These are phyloP conservation scores for Chenopodium album DNA, from an alignment of 148 eudicot genomes.

Conservation along the genomic window DNA sequence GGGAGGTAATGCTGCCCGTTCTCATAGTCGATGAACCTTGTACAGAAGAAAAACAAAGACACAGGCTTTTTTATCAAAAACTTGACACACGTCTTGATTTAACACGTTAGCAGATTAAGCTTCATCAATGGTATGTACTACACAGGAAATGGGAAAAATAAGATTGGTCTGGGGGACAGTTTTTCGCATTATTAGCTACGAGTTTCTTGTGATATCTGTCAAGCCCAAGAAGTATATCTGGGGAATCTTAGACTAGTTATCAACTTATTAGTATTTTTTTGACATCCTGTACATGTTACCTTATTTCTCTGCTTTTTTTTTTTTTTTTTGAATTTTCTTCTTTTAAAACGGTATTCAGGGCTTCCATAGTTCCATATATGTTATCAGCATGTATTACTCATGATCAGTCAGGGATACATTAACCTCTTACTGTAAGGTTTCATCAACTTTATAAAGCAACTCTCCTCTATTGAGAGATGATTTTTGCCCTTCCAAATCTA, in stretches of 20 bases:
- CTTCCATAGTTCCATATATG: no score
- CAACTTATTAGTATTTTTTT: not conserved
- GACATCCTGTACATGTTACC: not conserved
- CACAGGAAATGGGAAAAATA: not conserved
- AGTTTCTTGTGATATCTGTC: not conserved
- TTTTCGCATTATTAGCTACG: not conserved
- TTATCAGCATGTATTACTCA: no score
- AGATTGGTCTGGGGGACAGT: not conserved
- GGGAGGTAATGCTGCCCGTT: not conserved
- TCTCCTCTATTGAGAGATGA: no score
- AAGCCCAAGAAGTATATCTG: not conserved
- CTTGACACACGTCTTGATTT: not conserved
- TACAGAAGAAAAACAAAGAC: not conserved
- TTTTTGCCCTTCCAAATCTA: no score
- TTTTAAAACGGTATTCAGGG: no score
- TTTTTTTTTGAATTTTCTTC: not conserved
- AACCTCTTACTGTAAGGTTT: no score
- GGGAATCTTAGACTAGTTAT: not conserved
- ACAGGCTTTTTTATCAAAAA: not conserved
- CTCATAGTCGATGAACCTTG: not conserved
- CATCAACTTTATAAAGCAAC: no score
- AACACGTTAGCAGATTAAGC: not conserved
- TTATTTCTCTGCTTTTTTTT: no score
- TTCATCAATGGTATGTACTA: not conserved
- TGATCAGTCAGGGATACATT: not conserved